Conservation (phyloP, 495 filamentous ascomycete species). For the Glonium stellatum region DNA sequence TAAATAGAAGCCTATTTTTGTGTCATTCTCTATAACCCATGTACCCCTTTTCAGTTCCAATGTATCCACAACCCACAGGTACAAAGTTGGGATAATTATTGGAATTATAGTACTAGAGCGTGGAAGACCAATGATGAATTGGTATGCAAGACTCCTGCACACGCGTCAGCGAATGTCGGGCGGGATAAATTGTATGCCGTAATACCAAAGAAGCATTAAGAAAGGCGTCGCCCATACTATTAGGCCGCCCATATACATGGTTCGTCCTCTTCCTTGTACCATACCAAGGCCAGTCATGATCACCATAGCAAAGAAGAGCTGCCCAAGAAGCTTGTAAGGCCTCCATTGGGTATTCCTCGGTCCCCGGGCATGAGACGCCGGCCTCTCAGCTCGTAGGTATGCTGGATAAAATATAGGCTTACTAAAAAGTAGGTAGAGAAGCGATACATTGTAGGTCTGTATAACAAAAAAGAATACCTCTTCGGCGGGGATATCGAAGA, state of each 20-base stretch:
- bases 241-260: constrained; percentile 60
- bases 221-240: constrained; percentile 60
- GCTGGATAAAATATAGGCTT: constrained; percentile 53
- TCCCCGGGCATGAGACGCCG: constrained; percentile 9
- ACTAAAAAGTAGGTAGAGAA: constrained; percentile 57
- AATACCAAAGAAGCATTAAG: constrained; percentile 53
- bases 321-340: constrained; percentile 37
- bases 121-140: constrained; percentile 52
- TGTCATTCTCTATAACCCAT: constrained; percentile 57
- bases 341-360: constrained; percentile 23
- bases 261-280: constrained; percentile 38
- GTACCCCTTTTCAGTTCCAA: constrained; percentile 54
- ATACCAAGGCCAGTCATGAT: constrained; percentile 38
- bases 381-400: constrained; percentile 40
- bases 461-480: constrained; percentile 71
- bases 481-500: constrained; percentile 56
- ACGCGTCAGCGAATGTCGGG: neutral
- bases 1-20: constrained; percentile 51
- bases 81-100: constrained; percentile 54
- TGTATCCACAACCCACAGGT: constrained; percentile 61
- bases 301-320: constrained; percentile 36
- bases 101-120: constrained; percentile 45
- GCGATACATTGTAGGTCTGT: constrained; percentile 62
- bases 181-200: neutral
- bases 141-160: constrained; percentile 46